Base-by-base conservation (phyloP, 2,329 filamentous ascomycete species). In the Plectosphaerella plurivora region DNA sequence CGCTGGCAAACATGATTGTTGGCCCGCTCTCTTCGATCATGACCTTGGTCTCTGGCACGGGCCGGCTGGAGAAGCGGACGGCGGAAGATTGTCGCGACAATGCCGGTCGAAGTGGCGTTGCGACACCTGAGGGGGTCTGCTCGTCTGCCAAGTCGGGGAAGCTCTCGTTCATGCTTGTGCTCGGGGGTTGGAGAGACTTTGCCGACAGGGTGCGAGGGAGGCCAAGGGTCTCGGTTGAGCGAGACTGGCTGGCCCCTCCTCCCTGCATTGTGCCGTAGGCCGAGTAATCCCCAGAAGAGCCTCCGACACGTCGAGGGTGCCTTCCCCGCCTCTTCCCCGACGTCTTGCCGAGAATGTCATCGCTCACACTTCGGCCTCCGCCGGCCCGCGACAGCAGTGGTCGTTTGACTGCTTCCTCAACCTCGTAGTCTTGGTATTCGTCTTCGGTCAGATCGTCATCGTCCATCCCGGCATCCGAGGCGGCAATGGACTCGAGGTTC, bases 1-100 rank as follows among this genome's bases (percentile, higher is more conserved):
- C 39, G 5, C 69, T 57, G 10, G 82, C 83, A 67, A 94, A 95
- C 80, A 88, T 89, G 56, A 95, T 91, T 2, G 79, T 86, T 1
- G 86, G 85, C 0, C 84, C 86, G 1, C 79, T 82, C 52, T 87
- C 88, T 54, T 88, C 82, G 1, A 75, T 73, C 3, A 82, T 81
- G 20, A 91, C 78, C 55, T 77, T 81, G 2, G 88, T 86, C 57
- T 87, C 82, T 0, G 89, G 89, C 1, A 89, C 83, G 0, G 88
- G 83, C 6, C 82, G 83, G 49, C 87, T 91, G 1, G 85, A 87
- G 65, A 93, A 93, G 37, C 82, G 82, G 45, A 80, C 71, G 2
- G 78, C 62, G 1, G 73, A 83, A 20, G 78, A 73, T 50, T 82
- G 76, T 5, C 78, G 71, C 2, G 79, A 79, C 9, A 80, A 67